Evolutionary conservation across 768 basidiomycete species (phyloP).

Genomic region (Termitomyces bulborhizus): DNA sequence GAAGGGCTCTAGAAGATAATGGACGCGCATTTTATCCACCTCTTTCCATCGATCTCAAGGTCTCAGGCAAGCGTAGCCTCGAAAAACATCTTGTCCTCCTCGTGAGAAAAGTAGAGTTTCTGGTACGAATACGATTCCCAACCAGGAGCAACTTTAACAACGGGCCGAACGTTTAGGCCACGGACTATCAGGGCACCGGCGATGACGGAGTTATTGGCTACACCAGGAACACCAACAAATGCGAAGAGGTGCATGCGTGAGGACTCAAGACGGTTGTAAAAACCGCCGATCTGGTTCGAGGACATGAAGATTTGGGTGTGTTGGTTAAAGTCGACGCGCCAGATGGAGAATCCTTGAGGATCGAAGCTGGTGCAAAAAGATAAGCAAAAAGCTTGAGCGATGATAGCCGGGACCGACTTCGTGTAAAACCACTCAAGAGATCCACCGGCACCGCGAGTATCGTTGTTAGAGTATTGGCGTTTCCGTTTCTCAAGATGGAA

Average conservation of each 20-base stretch:
- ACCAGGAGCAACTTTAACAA: conserved; percentile 80
- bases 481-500: conserved; percentile 97
- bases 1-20: background rate
- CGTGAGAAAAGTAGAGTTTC: conserved; percentile 67
- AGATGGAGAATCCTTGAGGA: conserved; percentile 81
- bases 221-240: conserved; percentile 86
- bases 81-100: conserved; percentile 81
- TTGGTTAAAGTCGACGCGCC: conserved; percentile 96
- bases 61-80: conserved; percentile 94
- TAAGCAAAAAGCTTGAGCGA: too few species aligned
- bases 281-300: conserved; percentile 89
- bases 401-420: conserved; percentile 63
- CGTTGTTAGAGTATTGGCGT: conserved; percentile 95
- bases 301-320: conserved; percentile 93
- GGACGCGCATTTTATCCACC: conserved; percentile 71
- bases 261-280: conserved; percentile 97
- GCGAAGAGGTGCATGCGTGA: conserved; percentile 96
- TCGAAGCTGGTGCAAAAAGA: conserved; percentile 56
- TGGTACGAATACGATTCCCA: conserved; percentile 85
- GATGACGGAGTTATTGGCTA: conserved; percentile 71
- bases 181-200: conserved; percentile 78
- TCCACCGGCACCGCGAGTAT: conserved; percentile 81
- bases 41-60: conserved; percentile 72
- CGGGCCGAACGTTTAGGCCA: conserved; percentile 65
- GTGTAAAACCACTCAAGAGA: conserved; percentile 95